Percentiles rank a stretch among this genome's conserved stretches.
These are phyloP conservation scores for Colletotrichum liriopes DNA, from an alignment of 2,329 filamentous ascomycete species.

Conservation along the genomic window DNA sequence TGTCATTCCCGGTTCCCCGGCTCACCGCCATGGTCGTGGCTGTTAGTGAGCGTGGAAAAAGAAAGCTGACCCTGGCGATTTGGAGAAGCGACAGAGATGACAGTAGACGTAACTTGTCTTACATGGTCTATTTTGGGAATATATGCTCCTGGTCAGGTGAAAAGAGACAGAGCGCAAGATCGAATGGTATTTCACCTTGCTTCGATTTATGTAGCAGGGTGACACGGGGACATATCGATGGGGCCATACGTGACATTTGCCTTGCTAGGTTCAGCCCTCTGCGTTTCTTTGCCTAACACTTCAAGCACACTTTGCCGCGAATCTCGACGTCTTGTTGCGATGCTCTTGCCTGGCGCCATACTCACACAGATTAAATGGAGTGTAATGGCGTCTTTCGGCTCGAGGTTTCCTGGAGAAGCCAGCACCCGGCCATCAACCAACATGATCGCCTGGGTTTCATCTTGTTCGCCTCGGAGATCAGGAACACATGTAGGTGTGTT, in stretches of 20 bases:
- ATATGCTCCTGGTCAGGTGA: background rate
- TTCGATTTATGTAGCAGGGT: no score
- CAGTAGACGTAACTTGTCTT: background rate
- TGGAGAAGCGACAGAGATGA: background rate
- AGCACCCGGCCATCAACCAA: background rate
- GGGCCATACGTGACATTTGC: background rate
- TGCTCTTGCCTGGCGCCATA: no score
- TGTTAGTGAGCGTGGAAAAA: slow-evolving; percentile 4
- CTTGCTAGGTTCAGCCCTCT: background rate
- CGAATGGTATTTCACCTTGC: background rate
- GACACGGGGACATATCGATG: background rate
- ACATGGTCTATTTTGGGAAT: no score
- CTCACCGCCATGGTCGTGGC: slow-evolving; percentile 14
- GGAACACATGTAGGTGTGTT: background rate
- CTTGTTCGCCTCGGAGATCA: background rate
- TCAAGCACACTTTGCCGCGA: background rate
- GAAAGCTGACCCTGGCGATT: slow-evolving; percentile 4
- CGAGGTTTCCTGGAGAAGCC: background rate
- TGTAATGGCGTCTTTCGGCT: no score
- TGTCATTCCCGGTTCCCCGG: slow-evolving; percentile 4
- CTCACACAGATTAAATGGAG: no score
- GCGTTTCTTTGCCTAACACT: no score
- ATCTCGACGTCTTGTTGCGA: background rate
- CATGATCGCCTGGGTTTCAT: background rate
- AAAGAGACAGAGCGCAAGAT: background rate